Base-by-base conservation (phyloP, 1,284 basidiomycete genomes). In the Ustilago esculenta region DNA sequence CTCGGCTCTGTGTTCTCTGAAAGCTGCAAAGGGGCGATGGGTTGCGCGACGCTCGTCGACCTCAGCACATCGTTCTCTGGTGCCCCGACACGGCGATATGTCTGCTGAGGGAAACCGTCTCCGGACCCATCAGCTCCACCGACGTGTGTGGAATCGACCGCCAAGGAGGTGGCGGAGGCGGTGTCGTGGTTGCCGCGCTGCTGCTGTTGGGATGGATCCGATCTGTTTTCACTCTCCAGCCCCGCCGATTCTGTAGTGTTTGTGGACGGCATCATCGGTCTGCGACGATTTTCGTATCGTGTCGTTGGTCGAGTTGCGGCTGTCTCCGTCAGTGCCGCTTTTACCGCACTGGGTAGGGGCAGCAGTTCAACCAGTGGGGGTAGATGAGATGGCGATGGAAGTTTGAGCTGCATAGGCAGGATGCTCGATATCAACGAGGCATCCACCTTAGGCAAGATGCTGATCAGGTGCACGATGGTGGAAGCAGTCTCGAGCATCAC, bases 341-440 rank as follows among this genome's bases (percentile, higher is more conserved):
- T 59, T 21, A 70, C 10, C 12, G 42, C 36, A 3, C 39, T 30
- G 7, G 67, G 70, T 11, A 69, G 14, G 7, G 65, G 58, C 21
- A 69, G 48, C 30, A 72, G 34, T 24, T 67, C 63, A 2, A 67
- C 18, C 35, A 72, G 23, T 1, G 59, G 51, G 15, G 70, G 70
- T 35, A 54, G 35, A 49, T 72, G 70, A 10, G 70, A 72, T n/a
- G 70, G 70, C 8, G 70, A 72, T 8, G 65, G 70, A 2, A 72
- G 47, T 12, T 30, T 47, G 8, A 69, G 32, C 24, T 61, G 45
- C 42, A 33, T 35, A 0, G 65, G 60, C 12, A 72, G 14, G 6
- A 65, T 18, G 14, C 34, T 47, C 9, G 59, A 39, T 20, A 72
- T 54, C n/a, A 48, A 30, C 5, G 45, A n/a, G 4, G 52, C 61